Evolutionary conservation across 2,329 filamentous ascomycete genomes (phyloP).

Genomic region (Xylariaceae sp.): DNA sequence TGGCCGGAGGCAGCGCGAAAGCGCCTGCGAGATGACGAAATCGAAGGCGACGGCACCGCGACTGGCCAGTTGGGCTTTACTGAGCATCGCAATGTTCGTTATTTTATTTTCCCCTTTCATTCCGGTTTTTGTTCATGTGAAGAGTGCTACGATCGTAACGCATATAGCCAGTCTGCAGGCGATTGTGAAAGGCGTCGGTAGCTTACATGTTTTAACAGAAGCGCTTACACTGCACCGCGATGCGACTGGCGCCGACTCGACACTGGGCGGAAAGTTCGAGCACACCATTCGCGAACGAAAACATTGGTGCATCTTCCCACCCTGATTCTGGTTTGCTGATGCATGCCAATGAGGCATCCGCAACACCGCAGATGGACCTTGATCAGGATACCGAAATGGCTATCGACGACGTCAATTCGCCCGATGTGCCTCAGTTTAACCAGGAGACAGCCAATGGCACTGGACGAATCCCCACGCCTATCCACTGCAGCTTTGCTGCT

Average conservation of each 20-base stretch:
- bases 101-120: neutral
- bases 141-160: neutral
- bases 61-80: constrained; percentile 28
- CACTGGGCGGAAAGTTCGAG: constrained; percentile 31
- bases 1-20: constrained; percentile 25
- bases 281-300: constrained; percentile 25
- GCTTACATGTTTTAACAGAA: constrained; percentile 37
- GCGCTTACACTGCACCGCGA: constrained; percentile 49
- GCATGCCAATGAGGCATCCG: constrained; percentile 20
- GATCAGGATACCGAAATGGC: constrained; percentile 50
- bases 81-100: constrained; percentile 33
- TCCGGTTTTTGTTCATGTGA: neutral
- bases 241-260: constrained; percentile 42
- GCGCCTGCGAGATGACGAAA: constrained; percentile 29
- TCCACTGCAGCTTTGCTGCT: constrained; percentile 52
- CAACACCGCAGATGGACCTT: constrained; percentile 27
- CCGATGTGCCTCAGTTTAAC: constrained; percentile 30
- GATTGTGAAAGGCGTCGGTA: neutral
- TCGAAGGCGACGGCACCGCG: constrained; percentile 13
- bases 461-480: constrained; percentile 53
- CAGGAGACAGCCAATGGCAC: constrained; percentile 32
- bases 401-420: constrained; percentile 34
- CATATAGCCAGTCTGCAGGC: neutral
- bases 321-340: constrained; percentile 32
- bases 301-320: constrained; percentile 38